Percentiles rank a stretch among this genome's conserved stretches.
phyloP scores from a whole-genome alignment of 2,329 filamentous ascomycete genomes.

The Fusarium goolgardi region DNA sequence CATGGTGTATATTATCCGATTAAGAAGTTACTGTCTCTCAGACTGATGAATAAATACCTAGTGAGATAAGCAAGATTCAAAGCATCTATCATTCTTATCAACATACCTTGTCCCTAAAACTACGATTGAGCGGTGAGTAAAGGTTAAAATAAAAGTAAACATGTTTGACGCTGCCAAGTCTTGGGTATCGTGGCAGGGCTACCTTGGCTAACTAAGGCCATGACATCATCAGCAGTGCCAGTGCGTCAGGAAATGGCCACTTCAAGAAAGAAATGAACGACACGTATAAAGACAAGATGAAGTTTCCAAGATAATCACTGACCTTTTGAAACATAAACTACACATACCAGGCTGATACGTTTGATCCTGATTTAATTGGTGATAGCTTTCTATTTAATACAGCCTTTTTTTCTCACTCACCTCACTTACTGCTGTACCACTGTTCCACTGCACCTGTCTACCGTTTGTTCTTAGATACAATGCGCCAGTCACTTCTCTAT shows the following conservation, averaged over 20 bases:
- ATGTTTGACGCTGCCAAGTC: constrained; percentile 25
- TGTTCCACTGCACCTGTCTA: background rate
- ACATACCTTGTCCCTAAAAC: too few relatives aligned
- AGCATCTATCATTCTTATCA: background rate
- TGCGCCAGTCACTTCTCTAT: constrained; percentile 16
- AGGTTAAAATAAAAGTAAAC: background rate
- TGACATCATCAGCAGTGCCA: constrained; percentile 27
- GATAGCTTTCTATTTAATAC: background rate
- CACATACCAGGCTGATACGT: constrained; percentile 1
- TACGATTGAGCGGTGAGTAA: constrained; percentile 2
- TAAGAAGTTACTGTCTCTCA: background rate
- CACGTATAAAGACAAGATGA: constrained; percentile 17
- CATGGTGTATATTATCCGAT: too few relatives aligned
- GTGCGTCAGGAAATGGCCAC: constrained; percentile 25
- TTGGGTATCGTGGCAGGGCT: constrained; percentile 22
- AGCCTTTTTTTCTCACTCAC: background rate
- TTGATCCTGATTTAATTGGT: constrained; percentile 23
- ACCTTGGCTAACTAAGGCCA: constrained; percentile 6
- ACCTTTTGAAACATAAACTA: constrained; percentile 24
- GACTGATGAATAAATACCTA: too few relatives aligned
- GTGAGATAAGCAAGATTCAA: background rate
- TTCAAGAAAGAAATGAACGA: constrained; percentile 8
- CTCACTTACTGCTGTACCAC: background rate
- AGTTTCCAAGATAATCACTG: constrained; percentile 29
- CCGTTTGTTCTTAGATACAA: background rate